phyloP scores from a whole-genome alignment of 768 basidiomycete species.

The Thelephora aurantiotincta region DNA sequence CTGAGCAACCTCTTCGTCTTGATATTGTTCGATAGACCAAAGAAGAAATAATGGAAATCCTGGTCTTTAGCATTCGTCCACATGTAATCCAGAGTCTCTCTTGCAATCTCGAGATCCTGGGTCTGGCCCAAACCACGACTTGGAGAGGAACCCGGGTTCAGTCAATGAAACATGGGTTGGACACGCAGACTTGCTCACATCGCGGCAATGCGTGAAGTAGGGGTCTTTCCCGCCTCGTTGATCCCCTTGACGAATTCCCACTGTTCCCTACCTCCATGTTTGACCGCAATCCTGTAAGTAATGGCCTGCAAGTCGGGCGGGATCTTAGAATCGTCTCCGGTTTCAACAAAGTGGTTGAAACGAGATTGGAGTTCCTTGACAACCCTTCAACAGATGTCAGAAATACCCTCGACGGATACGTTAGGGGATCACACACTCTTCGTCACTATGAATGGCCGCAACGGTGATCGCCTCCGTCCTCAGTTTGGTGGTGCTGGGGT shows the following conservation, averaged over 20 bases:
- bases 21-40: conserved; percentile 22
- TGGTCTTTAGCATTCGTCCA: conserved; percentile 14
- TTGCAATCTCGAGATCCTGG: conserved; percentile 23
- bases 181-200: conserved; percentile 29
- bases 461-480: conserved; percentile 59
- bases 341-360: conserved; percentile 57
- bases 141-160: background rate
- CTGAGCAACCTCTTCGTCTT: conserved; percentile 22
- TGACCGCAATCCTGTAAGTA: conserved; percentile 45
- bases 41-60: conserved; percentile 22
- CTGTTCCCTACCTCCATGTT: conserved; percentile 59
- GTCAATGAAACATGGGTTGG: background rate
- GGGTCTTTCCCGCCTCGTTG: conserved; percentile 59
- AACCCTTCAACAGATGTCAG: conserved; percentile 33
- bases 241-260: conserved; percentile 60
- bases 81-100: conserved; percentile 28
- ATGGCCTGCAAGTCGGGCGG: conserved; percentile 62
- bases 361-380: conserved; percentile 55
- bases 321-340: conserved; percentile 63
- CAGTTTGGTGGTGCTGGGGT: conserved; percentile 52
- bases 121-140: conserved; percentile 23
- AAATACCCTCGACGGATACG: conserved; percentile 12
- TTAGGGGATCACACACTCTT: conserved; percentile 14
- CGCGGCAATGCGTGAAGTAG: conserved; percentile 56
- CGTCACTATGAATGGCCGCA: conserved; percentile 33